These are phyloP conservation scores for Besnoitia besnoiti DNA, from an alignment of 169 alveolate genomes.

Conservation along the genomic window DNA sequence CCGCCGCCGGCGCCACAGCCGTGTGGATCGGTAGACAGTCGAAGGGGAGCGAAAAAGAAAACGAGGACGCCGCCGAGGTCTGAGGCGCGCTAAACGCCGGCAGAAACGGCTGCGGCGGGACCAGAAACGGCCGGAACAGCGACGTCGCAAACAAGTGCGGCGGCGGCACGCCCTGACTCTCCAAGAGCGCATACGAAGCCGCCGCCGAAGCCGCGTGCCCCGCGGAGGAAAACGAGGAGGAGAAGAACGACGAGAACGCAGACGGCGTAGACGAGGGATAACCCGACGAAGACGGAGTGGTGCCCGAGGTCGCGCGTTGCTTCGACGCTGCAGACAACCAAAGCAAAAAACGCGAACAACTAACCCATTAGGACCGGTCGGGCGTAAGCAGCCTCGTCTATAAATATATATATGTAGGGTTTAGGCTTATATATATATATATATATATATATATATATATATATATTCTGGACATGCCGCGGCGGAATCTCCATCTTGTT, in stretches of 20 bases:
- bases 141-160: not conserved
- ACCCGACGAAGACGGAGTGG: no score
- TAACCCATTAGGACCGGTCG: no score
- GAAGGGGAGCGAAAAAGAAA: not conserved
- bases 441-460: not conserved
- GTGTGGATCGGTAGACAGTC: constrained; percentile 26
- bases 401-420: not conserved
- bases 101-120: not conserved
- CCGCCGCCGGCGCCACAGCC: constrained; percentile 40
- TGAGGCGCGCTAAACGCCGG: not conserved
- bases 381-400: not conserved
- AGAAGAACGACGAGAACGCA: not conserved
- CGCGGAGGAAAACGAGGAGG: no score
- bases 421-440: not conserved
- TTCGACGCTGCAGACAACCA: no score
- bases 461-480: not conserved
- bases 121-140: constrained; percentile 18
- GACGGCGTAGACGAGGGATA: not conserved
- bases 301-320: no score
- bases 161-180: not conserved
- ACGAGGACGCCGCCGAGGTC: not conserved
- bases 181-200: not conserved
- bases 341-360: no score
- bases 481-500: no score
- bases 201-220: not conserved